Conservation (phyloP, 306 rosid genomes). For the Sicyos baderoa region DNA sequence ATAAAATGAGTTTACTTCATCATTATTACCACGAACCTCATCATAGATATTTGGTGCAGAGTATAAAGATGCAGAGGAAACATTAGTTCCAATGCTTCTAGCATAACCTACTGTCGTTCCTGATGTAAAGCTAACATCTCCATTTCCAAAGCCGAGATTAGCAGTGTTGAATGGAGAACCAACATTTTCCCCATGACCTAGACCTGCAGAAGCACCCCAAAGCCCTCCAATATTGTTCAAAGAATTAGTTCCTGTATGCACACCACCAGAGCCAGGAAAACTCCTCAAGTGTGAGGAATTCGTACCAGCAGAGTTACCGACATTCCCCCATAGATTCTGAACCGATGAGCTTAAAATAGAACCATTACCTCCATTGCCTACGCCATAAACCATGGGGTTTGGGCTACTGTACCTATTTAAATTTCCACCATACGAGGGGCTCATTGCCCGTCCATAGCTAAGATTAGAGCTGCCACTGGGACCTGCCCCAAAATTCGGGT, state of each 20-base stretch:
- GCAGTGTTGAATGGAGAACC: conserved; percentile 12
- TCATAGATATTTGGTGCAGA: conserved; percentile 18
- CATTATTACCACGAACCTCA: conserved; percentile 20
- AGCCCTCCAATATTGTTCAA: conserved; percentile 12
- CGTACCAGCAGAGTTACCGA: conserved; percentile 49
- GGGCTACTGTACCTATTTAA: conserved; percentile 59
- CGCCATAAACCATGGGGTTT: conserved; percentile 42
- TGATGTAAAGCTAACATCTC: background rate
- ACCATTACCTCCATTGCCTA: conserved; percentile 16
- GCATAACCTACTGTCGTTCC: conserved; percentile 19
- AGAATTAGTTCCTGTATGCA: conserved; percentile 15
- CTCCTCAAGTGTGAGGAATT: conserved; percentile 50
- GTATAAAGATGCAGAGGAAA: conserved; percentile 20
- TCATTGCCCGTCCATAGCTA: conserved; percentile 62
- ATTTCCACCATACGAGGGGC: conserved; percentile 59
- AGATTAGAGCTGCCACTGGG: conserved; percentile 51
- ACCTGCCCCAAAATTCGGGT: conserved; percentile 62
- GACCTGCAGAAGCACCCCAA: conserved; percentile 9
- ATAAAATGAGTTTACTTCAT: conserved; percentile 33
- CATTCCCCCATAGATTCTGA: conserved; percentile 83
- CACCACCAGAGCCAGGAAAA: conserved; percentile 39
- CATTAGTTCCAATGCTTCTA: conserved; percentile 19
- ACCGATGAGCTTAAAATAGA: conserved; percentile 33
- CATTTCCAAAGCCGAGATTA: conserved; percentile 6
- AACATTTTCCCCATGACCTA: conserved; percentile 14